Percentiles rank a stretch among this genome's conserved stretches.
These are phyloP conservation scores for Blastomyces emzantsi DNA, from an alignment of 2,329 filamentous ascomycete species.

Conservation along the genomic window DNA sequence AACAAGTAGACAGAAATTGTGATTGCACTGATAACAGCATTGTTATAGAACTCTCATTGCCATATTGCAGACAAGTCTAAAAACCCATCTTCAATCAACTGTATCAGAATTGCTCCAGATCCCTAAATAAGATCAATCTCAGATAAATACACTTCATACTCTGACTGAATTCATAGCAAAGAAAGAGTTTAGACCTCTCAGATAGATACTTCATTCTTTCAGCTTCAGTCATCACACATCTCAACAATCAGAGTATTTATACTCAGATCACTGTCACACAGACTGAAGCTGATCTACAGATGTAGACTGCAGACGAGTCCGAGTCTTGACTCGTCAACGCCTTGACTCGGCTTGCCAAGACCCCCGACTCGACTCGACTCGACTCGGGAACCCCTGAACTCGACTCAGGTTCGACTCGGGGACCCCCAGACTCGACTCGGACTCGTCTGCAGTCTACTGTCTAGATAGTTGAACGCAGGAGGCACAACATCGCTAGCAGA, in stretches of 20 bases:
- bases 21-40: constrained; percentile 40
- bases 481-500: not conserved
- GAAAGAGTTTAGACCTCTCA: constrained; percentile 25
- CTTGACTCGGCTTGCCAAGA: too few relatives aligned
- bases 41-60: constrained; percentile 43
- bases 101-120: constrained; percentile 30
- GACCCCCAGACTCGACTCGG: too few relatives aligned
- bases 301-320: too few relatives aligned
- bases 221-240: constrained; percentile 29
- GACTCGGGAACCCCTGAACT: too few relatives aligned
- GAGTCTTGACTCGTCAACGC: too few relatives aligned
- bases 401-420: too few relatives aligned
- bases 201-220: constrained; percentile 28
- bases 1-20: constrained; percentile 38
- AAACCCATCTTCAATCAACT: constrained; percentile 33
- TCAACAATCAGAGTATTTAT: constrained; percentile 42
- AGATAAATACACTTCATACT: constrained; percentile 27
- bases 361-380: too few relatives aligned
- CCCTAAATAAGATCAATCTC: constrained; percentile 31
- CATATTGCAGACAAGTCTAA: constrained; percentile 23
- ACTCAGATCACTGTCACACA: constrained; percentile 39
- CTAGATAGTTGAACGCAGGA: not conserved
- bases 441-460: too few relatives aligned
- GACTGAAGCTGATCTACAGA: constrained; percentile 25
- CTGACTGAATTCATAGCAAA: constrained; percentile 18